Evolutionary conservation across 2,329 filamentous ascomycete genomes (phyloP), one percentile per base, ranked within the genome.

Genomic region (Tolypocladium nubicola): DNA sequence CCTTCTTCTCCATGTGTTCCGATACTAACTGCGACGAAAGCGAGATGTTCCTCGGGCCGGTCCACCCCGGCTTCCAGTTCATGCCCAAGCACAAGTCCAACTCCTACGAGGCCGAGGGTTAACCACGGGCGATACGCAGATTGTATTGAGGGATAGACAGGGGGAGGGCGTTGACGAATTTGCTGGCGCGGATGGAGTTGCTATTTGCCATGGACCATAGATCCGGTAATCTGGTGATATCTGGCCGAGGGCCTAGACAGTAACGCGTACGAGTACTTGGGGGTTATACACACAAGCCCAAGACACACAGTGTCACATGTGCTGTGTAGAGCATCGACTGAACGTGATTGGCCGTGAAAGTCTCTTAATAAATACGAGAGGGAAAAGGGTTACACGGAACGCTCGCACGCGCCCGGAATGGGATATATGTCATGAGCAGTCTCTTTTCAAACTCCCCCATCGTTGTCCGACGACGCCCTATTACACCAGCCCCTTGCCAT

Each of bases 61-160:
- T 90, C 8, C 90, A 96, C 64, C 85, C 89, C 43, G 87, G 89
- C 65, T 99, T 97, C 80, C 86, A 88, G 63, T 99, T 97, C 75
- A 85, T 93, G 75, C 94, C 94, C 3, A 99, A 99, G 79, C 94
- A 99, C 78, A 97, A 96, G 78, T 94, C 90, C 52, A 95, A 96
- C 69, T 83, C 86, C 56, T 96, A 96, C 53, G 90, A 91, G 71
- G 87, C 85, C 1, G 86, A 90, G 68, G 87, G 87, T 53, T 87
- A 72, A 64, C 47, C 19, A 30, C 19, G 9, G 43, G 4, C 26
- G 5, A 19, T 23, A n/a, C n/a, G 41, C 21, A 7, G 23, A 30
- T 23, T 23, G 26, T 2, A n/a, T 11, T 16, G 30, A 14, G 38
- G 16, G 3, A 37, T 26, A 16, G 47, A 40, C 30, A 33, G 7